These are phyloP conservation scores for Leccinum solheimii DNA, from an alignment of 1,284 basidiomycete genomes.

Conservation along the genomic window DNA sequence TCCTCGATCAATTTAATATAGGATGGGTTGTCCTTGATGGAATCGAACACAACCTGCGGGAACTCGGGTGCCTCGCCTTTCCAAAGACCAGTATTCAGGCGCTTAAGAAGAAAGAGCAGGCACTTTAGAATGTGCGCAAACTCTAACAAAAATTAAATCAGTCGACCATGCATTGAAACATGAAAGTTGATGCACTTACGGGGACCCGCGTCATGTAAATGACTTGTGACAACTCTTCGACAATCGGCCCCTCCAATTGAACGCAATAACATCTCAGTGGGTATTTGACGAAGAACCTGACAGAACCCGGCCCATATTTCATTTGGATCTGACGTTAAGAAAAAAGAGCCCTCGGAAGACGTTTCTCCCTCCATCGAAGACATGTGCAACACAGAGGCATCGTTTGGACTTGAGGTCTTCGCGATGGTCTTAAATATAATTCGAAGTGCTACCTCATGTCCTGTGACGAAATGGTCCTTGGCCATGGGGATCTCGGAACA, in stretches of 20 bases:
- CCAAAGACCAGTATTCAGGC: constrained; percentile 62
- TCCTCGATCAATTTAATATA: constrained; percentile 55
- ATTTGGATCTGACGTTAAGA: constrained; percentile 40
- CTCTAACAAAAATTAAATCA: constrained; percentile 43
- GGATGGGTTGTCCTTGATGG: constrained; percentile 76
- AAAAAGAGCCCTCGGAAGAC: constrained; percentile 17
- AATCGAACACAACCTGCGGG: constrained; percentile 74
- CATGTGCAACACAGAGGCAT: not conserved
- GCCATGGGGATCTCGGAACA: constrained; percentile 48
- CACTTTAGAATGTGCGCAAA: constrained; percentile 64
- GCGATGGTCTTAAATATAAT: constrained; percentile 33
- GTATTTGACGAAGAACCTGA: constrained; percentile 52
- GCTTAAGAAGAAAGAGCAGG: constrained; percentile 55
- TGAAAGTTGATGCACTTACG: constrained; percentile 48
- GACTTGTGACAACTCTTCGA: constrained; percentile 53
- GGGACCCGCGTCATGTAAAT: constrained; percentile 61
- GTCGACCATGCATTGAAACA: not conserved
- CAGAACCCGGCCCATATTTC: constrained; percentile 58
- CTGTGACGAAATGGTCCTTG: constrained; percentile 43
- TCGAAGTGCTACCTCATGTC: constrained; percentile 48
- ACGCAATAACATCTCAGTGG: constrained; percentile 44
- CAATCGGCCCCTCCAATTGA: constrained; percentile 43
- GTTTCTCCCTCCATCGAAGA: constrained; percentile 9
- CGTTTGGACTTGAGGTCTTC: constrained; percentile 11
- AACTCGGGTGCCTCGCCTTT: constrained; percentile 62